Percentiles rank a stretch among this genome's conserved stretches.
phyloP scores from a whole-genome alignment of 306 rosid species.

The Lotus japonicus region DNA sequence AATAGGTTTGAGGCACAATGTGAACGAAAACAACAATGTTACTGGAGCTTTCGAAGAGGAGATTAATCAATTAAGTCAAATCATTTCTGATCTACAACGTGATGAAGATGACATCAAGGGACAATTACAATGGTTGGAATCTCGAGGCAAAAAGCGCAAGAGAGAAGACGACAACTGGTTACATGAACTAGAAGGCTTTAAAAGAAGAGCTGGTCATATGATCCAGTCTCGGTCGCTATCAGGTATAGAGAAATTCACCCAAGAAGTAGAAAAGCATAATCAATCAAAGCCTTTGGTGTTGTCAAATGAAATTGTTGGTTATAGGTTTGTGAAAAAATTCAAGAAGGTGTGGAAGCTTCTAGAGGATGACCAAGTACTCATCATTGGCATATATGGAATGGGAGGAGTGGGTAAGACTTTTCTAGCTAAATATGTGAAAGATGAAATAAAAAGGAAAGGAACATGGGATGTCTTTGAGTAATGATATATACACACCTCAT shows the following conservation, averaged over 20 bases:
- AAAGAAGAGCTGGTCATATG: background rate
- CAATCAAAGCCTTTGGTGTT: background rate
- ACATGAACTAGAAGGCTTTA: background rate
- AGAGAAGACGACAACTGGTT: background rate
- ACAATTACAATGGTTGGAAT: background rate
- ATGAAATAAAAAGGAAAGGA: background rate
- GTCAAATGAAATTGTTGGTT: background rate
- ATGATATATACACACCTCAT: no score
- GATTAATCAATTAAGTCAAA: background rate
- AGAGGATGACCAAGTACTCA: background rate
- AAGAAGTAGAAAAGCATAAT: background rate
- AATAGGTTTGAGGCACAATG: background rate
- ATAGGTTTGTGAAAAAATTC: background rate
- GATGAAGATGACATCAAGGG: background rate
- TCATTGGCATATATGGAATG: conserved; percentile 26
- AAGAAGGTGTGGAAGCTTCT: background rate
- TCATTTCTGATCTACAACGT: background rate
- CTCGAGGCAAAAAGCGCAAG: background rate
- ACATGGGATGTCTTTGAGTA: no score
- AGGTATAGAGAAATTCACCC: background rate
- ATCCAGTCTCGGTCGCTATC: no score
- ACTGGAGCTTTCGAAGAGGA: background rate
- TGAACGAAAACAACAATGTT: background rate
- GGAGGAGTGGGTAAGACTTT: conserved; percentile 40
- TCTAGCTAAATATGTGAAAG: conserved; percentile 6